These are phyloP conservation scores for Neopestalotiopsis sp. DNA, from an alignment of 2,329 filamentous ascomycete genomes.

Conservation along the genomic window DNA sequence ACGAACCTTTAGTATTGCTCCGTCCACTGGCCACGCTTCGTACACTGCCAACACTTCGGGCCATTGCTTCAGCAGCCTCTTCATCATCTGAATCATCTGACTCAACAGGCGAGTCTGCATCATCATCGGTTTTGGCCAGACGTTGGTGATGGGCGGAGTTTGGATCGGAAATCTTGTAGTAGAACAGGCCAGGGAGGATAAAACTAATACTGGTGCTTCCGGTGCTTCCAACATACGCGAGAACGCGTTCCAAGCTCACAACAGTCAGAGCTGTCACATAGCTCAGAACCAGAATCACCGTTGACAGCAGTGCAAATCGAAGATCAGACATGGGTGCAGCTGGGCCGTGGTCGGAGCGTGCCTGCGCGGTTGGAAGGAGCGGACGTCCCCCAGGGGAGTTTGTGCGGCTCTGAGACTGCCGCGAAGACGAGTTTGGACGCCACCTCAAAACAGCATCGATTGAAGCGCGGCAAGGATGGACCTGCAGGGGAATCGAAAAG, in stretches of 20 bases:
- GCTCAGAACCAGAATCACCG: conserved; percentile 79
- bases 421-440: conserved; percentile 65
- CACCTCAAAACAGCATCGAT: conserved; percentile 93
- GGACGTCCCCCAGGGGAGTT: conserved; percentile 47
- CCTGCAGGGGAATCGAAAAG: conserved; percentile 94
- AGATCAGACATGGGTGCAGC: conserved; percentile 78
- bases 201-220: conserved; percentile 96
- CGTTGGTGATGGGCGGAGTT: conserved; percentile 86
- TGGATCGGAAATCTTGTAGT: conserved; percentile 96
- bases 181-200: conserved; percentile 93
- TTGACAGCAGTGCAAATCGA: conserved; percentile 89
- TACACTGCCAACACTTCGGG: conserved; percentile 48
- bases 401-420: conserved; percentile 45
- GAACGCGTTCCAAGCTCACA: conserved; percentile 83
- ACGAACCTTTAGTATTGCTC: conserved; percentile 40
- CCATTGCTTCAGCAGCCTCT: conserved; percentile 47
- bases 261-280: conserved; percentile 93
- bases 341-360: conserved; percentile 57
- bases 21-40: conserved; percentile 39
- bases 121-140: conserved; percentile 89
- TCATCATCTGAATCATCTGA: conserved; percentile 54
- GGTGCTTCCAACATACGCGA: conserved; percentile 94
- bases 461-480: conserved; percentile 95
- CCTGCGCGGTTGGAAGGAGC: conserved; percentile 44
- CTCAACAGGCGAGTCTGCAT: conserved; percentile 66